Percentiles rank a stretch among this genome's conserved stretches.
These are phyloP conservation scores for Bimuria novae-zelandiae DNA, from an alignment of 2,329 filamentous ascomycete species.

Conservation along the genomic window DNA sequence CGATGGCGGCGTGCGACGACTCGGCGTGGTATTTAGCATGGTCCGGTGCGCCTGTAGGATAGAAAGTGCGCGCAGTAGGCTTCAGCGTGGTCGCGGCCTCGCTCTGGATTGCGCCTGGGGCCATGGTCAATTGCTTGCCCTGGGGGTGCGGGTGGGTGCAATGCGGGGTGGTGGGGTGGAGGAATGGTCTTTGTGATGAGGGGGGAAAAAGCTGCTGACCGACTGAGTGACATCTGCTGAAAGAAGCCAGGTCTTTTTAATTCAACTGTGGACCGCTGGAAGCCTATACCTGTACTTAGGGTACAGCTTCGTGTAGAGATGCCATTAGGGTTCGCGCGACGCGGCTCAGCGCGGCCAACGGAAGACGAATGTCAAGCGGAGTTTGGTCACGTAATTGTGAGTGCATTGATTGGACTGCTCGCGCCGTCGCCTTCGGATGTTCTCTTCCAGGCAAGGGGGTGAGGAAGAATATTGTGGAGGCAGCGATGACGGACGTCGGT, in stretches of 20 bases:
- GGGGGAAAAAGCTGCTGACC: background rate
- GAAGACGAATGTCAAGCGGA: background rate
- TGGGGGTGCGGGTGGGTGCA: background rate
- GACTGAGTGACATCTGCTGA: no score
- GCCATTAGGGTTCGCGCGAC: conserved; percentile 11
- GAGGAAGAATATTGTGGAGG: background rate
- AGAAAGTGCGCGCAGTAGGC: conserved; percentile 45
- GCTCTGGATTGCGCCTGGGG: conserved; percentile 40
- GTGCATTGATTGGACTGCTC: conserved; percentile 3
- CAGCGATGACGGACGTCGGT: background rate
- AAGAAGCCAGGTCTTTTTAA: conserved; percentile 7
- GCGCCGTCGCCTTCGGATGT: background rate
- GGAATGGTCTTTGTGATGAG: conserved; percentile 2
- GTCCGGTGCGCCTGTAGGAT: conserved; percentile 43
- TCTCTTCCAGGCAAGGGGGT: no score
- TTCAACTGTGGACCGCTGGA: conserved; percentile 10
- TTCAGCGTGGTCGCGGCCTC: conserved; percentile 33
- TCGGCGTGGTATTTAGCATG: conserved; percentile 69
- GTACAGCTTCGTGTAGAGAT: conserved; percentile 15
- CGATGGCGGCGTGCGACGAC: conserved; percentile 79
- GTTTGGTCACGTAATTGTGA: background rate
- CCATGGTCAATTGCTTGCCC: conserved; percentile 31
- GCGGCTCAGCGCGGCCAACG: conserved; percentile 13
- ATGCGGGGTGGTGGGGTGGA: conserved; percentile 12
- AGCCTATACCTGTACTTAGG: conserved; percentile 20